Evolutionary conservation across 495 filamentous ascomycete species (phyloP).

Genomic region (Aspergillus avenaceus): DNA sequence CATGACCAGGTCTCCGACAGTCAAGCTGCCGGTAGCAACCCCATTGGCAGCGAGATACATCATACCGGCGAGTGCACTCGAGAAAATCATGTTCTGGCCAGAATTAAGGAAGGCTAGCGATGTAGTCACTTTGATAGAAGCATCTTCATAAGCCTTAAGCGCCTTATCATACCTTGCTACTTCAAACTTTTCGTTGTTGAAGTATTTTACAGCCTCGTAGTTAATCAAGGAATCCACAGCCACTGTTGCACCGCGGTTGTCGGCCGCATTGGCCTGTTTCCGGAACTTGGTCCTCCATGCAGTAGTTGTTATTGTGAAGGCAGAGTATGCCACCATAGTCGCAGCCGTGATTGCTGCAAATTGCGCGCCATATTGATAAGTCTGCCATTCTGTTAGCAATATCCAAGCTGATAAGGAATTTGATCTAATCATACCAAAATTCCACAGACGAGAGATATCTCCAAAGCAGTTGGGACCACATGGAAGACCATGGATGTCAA

Average conservation of each 20-base stretch:
- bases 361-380: constrained; percentile 87
- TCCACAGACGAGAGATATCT: constrained; percentile 93
- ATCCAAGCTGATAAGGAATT: not conserved
- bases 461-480: constrained; percentile 86
- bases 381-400: constrained; percentile 45
- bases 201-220: constrained; percentile 98
- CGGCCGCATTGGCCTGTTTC: constrained; percentile 89
- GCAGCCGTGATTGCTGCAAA: constrained; percentile 87
- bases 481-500: constrained; percentile 98
- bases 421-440: constrained; percentile 53
- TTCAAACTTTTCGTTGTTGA: constrained; percentile 97
- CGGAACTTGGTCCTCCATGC: constrained; percentile 96
- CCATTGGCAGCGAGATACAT: constrained; percentile 94
- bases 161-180: constrained; percentile 86
- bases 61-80: constrained; percentile 90
- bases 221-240: constrained; percentile 97
- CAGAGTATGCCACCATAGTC: constrained; percentile 91
- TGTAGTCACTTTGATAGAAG: constrained; percentile 93
- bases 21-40: constrained; percentile 72
- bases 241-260: constrained; percentile 92
- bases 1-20: constrained; percentile 96
- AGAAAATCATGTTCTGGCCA: constrained; percentile 99
- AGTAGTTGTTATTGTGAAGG: constrained; percentile 92
- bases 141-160: constrained; percentile 80
- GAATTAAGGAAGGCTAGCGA: constrained; percentile 89